Conservation (phyloP, 176 grass and related monocot species). For the maize (Zea mays) region Zm-B73-REFERENCE-NAM-5.0 NC_050104.1:109599001-109599500, state of each 20-base stretch:
- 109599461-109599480: conserved; percentile 6
- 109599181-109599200: conserved; percentile 96
- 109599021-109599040: neutral
- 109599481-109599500: neutral
- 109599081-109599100: neutral
- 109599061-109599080: neutral
- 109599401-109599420: conserved; percentile 91
- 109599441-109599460: neutral
- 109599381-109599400: conserved; percentile 72
- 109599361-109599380: conserved; percentile 51
- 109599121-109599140: neutral
- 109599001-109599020: conserved; percentile 24
- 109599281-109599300: conserved; percentile 17
- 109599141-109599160: conserved; percentile 41
- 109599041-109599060: neutral
- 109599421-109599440: conserved; percentile 88
- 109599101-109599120: neutral
- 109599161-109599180: conserved; percentile 89
- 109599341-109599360: neutral
- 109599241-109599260: conserved; percentile 75
- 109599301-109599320: too few relatives aligned
- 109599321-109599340: neutral
- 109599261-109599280: conserved; percentile 74
- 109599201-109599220: conserved; percentile 77
- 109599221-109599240: conserved; percentile 85